Conservation (phyloP, 2,329 filamentous ascomycete genomes). For the Xylaria sp. region DNA sequence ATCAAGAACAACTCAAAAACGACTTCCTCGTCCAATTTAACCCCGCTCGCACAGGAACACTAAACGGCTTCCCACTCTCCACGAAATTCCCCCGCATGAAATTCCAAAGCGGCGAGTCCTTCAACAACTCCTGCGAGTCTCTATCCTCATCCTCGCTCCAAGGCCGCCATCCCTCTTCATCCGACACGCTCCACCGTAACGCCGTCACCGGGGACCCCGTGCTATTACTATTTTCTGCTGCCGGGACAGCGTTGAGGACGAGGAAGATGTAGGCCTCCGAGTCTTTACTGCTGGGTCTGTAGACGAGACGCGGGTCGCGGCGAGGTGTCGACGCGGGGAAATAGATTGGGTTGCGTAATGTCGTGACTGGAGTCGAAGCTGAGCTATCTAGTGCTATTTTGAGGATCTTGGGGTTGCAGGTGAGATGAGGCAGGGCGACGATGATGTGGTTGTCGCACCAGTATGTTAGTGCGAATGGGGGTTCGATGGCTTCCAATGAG, state of each 20-base stretch:
- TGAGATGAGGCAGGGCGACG: slow-evolving; percentile 29
- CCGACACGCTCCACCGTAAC: slow-evolving; percentile 24
- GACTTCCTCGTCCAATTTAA: slow-evolving; percentile 32
- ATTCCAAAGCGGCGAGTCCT: slow-evolving; percentile 10
- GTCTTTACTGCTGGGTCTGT: slow-evolving; percentile 20
- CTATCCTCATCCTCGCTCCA: slow-evolving; percentile 26
- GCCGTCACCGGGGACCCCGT: slow-evolving; percentile 26
- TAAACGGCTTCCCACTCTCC: slow-evolving; percentile 33
- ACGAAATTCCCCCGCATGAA: slow-evolving; percentile 31
- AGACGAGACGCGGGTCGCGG: slow-evolving; percentile 23
- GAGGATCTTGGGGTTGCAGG: slow-evolving; percentile 32
- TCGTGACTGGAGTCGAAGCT: slow-evolving; percentile 6
- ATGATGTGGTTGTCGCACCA: slow-evolving; percentile 24
- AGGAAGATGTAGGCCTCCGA: slow-evolving; percentile 28
- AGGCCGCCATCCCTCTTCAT: slow-evolving; percentile 24
- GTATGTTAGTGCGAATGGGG: slow-evolving; percentile 28
- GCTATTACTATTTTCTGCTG: neutral
- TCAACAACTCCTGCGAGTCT: neutral
- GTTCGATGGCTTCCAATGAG: slow-evolving; percentile 1
- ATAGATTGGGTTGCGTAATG: slow-evolving; percentile 24
- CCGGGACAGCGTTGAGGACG: slow-evolving; percentile 24
- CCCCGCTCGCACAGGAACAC: slow-evolving; percentile 26
- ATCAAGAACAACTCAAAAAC: slow-evolving; percentile 29
- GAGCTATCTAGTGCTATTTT: slow-evolving; percentile 23
- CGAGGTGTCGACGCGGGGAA: slow-evolving; percentile 30